A percentile compares a stretch with the other conserved stretches of the same genome.
phyloP scores from a whole-genome alignment of 768 basidiomycete species.

The Fibroporia radiculosa region DNA sequence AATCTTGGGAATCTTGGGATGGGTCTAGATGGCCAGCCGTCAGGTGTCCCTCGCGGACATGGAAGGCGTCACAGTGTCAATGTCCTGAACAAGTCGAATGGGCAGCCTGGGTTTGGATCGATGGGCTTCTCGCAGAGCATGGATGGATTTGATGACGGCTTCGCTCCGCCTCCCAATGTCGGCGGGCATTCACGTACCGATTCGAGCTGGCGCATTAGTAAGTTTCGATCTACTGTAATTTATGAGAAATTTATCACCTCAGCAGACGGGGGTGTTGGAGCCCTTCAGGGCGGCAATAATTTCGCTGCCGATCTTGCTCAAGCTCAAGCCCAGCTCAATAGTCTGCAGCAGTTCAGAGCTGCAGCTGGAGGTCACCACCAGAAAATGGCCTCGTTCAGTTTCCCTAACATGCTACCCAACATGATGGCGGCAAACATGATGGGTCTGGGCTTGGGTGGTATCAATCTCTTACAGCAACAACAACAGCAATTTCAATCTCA shows the following conservation, averaged over 20 bases:
- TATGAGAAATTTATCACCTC: not conserved
- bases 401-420: constrained; percentile 96
- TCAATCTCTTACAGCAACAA: constrained; percentile 85
- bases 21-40: constrained; percentile 54
- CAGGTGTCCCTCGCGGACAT: constrained; percentile 73
- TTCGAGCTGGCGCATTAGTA: constrained; percentile 86
- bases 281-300: constrained; percentile 44
- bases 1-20: constrained; percentile 41
- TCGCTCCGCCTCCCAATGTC: constrained; percentile 47
- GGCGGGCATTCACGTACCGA: constrained; percentile 70
- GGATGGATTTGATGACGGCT: constrained; percentile 79
- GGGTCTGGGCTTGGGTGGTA: constrained; percentile 77
- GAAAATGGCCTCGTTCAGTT: constrained; percentile 96
- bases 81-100: constrained; percentile 68
- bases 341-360: constrained; percentile 93
- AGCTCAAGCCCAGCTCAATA: constrained; percentile 94
- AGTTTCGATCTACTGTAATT: constrained; percentile 24
- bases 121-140: constrained; percentile 43
- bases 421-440: constrained; percentile 97
- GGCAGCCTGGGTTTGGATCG: constrained; percentile 39
- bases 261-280: constrained; percentile 70
- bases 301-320: constrained; percentile 86
- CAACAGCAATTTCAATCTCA: constrained; percentile 95
- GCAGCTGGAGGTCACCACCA: constrained; percentile 91
- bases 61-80: constrained; percentile 89